Evolutionary conservation across 495 filamentous ascomycete species (phyloP), one percentile per base, ranked within the genome.

Genomic region (Aspergillus homomorphus): DNA sequence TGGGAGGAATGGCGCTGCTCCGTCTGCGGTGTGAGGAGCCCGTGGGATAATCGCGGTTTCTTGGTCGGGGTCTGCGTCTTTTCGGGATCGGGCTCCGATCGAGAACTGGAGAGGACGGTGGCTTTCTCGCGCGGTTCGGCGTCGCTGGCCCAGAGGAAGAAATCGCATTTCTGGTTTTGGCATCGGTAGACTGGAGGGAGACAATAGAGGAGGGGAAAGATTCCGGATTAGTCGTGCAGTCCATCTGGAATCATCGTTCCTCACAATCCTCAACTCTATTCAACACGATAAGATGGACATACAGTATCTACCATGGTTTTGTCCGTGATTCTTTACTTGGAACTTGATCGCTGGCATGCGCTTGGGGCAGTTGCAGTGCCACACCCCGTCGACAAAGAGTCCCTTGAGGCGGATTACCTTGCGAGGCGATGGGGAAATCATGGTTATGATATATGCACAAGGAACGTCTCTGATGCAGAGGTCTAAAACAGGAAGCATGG

Each of bases 91-190:
- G 66, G 66, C 49, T 82, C 79, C 0, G 77, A 70, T 48, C 69
- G 72, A 16, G 76, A 78, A 62, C 86, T 87, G 54, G 73, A 78
- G 21, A 81, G 61, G 3, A 85, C 65, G 8, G 74, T 71, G 14
- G 66, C 62, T 61, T 77, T 75, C 63, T 89, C 85, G 16, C 85
- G 78, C 19, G 57, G 58, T 33, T 79, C 70, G 0, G 88, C 88
- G n/a, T 84, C 80, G 24, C 84, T 81, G 24, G 79, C 76, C 83
- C 85, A 92, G 2, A 91, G 71, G 66, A 90, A 92, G 77, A 91
- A 91, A 16, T 76, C 73, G 69, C 89, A 92, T 41, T 75, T 62
- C 26, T 77, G 73, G 8, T 82, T 79, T 56, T 82, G 82, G 66
- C 89, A 91, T 7, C 77, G 84, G 64, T 87, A 90, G 69, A 91